Evolutionary conservation across 2,329 filamentous ascomycete genomes (phyloP).

Genomic region (Pseudogymnoascus sp.): DNA sequence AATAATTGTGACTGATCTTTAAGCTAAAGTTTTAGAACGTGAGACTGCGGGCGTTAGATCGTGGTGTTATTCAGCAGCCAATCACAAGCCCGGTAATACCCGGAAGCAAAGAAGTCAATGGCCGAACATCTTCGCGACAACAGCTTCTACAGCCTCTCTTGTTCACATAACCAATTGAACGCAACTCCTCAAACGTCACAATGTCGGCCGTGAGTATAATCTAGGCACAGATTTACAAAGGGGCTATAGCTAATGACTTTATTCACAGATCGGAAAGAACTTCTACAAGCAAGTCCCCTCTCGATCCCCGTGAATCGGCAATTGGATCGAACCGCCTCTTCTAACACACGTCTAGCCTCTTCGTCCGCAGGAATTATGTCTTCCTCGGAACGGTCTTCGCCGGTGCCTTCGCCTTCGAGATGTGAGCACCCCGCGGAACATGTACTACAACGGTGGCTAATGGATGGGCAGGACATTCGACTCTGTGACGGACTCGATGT

Average conservation of each 20-base stretch:
- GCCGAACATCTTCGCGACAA: constrained; percentile 19
- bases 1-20: constrained; percentile 1
- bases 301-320: constrained; percentile 8
- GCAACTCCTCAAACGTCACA: constrained; percentile 18
- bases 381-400: constrained; percentile 85
- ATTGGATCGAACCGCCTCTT: neutral
- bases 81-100: constrained; percentile 16
- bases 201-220: constrained; percentile 25
- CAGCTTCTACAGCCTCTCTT: constrained; percentile 14
- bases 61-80: constrained; percentile 13
- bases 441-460: neutral
- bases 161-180: constrained; percentile 12
- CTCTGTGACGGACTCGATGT: constrained; percentile 71
- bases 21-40: neutral
- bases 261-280: constrained; percentile 26
- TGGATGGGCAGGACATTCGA: constrained; percentile 64
- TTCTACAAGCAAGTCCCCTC: constrained; percentile 28
- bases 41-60: neutral
- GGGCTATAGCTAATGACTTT: constrained; percentile 19
- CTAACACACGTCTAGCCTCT: constrained; percentile 47
- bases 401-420: constrained; percentile 82
- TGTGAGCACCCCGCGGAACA: constrained; percentile 55
- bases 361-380: constrained; percentile 80
- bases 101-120: constrained; percentile 11
- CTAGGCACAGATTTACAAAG: neutral